Percentiles rank a stretch among this genome's conserved stretches.
These are phyloP conservation scores for Zygoascus tannicola DNA, from an alignment of 805 yeast species.

Conservation along the genomic window DNA sequence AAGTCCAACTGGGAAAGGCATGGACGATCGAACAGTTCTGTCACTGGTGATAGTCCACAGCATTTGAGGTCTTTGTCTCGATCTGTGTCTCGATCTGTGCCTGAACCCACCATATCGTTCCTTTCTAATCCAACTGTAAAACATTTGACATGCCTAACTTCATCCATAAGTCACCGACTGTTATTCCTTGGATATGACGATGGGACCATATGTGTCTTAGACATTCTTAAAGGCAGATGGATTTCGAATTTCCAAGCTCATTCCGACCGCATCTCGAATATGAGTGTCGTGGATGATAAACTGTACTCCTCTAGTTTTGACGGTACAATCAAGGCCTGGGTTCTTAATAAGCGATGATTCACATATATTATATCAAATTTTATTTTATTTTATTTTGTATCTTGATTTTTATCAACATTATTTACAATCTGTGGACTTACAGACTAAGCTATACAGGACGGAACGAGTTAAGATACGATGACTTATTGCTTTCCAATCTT, in stretches of 20 bases:
- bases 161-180: slow-evolving; percentile 64
- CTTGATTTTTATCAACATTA: not conserved
- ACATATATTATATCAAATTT: not conserved
- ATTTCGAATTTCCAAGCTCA: slow-evolving; percentile 64
- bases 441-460: too few species aligned
- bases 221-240: slow-evolving; percentile 51
- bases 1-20: not conserved
- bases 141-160: slow-evolving; percentile 46
- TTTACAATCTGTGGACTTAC: too few species aligned
- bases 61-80: too few species aligned
- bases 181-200: slow-evolving; percentile 71
- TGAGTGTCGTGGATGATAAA: slow-evolving; percentile 43
- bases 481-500: slow-evolving; percentile 59
- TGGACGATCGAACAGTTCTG: not conserved
- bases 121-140: not conserved
- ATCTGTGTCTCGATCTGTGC: not conserved
- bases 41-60: too few species aligned
- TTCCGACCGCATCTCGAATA: slow-evolving; percentile 49
- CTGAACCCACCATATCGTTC: not conserved
- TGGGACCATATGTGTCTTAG: slow-evolving; percentile 70
- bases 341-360: slow-evolving; percentile 2
- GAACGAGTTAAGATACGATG: too few species aligned
- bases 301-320: slow-evolving; percentile 74
- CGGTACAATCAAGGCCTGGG: slow-evolving; percentile 38
- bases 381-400: not conserved